Percentiles rank a stretch among this genome's conserved stretches.
These are phyloP conservation scores for Cordyceps fumosorosea DNA, from an alignment of 2,329 filamentous ascomycete species.

Conservation along the genomic window DNA sequence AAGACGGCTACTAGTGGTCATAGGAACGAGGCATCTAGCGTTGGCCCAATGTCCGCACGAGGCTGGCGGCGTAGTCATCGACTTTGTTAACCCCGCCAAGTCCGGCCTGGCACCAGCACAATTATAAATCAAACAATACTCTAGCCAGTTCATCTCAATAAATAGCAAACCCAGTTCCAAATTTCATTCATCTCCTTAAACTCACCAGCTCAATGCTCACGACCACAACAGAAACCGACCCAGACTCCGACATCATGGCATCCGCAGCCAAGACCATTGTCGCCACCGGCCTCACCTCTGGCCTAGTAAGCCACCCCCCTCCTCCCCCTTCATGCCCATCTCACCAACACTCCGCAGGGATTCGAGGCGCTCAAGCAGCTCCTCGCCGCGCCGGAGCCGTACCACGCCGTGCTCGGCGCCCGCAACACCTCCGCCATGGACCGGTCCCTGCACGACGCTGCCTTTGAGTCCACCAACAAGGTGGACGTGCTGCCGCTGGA, in stretches of 20 bases:
- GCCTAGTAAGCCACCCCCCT: slow-evolving; percentile 31
- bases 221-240: too few species aligned
- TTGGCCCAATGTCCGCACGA: not conserved
- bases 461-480: slow-evolving; percentile 34
- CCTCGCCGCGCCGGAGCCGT: slow-evolving; percentile 36
- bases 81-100: slow-evolving; percentile 5
- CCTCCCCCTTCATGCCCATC: not conserved
- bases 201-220: not conserved
- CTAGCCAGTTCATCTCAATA: not conserved
- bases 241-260: not conserved
- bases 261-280: slow-evolving; percentile 39
- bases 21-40: not conserved
- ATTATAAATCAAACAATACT: not conserved
- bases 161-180: not conserved
- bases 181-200: too few species aligned
- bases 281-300: slow-evolving; percentile 44
- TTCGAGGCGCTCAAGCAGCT: slow-evolving; percentile 48
- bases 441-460: slow-evolving; percentile 35
- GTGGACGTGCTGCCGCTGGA: slow-evolving; percentile 43
- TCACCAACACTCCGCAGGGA: slow-evolving; percentile 29
- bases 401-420: slow-evolving; percentile 43
- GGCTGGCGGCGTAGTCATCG: not conserved
- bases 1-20: not conserved
- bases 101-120: not conserved
- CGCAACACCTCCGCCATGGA: slow-evolving; percentile 36